Evolutionary conservation across 768 basidiomycete species (phyloP).

Genomic region (Trametes meyenii): DNA sequence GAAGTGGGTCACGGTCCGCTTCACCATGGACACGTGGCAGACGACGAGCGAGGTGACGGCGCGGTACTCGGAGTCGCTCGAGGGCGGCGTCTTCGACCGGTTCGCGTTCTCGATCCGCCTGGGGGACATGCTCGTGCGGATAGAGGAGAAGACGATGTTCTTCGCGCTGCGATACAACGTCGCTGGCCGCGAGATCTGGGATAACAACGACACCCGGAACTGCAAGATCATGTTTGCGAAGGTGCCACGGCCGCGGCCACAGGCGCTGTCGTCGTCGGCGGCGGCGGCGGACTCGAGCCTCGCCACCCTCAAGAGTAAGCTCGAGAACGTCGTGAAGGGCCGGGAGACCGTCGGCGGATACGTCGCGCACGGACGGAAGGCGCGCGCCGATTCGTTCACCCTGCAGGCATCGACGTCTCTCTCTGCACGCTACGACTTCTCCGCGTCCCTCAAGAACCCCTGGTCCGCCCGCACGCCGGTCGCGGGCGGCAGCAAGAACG

Average conservation of each 20-base stretch:
- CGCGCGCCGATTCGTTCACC: constrained; percentile 24
- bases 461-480: constrained; percentile 40
- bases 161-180: constrained; percentile 76
- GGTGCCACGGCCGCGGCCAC: constrained; percentile 26
- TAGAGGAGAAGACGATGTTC: constrained; percentile 83
- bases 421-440: constrained; percentile 63
- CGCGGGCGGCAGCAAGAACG: constrained; percentile 11
- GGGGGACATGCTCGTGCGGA: constrained; percentile 72
- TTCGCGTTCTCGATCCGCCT: constrained; percentile 80
- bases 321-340: constrained; percentile 63
- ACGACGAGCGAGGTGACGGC: constrained; percentile 93
- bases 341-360: constrained; percentile 33
- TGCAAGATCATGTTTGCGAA: constrained; percentile 74
- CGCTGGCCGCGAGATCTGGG: constrained; percentile 84
- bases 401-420: constrained; percentile 41
- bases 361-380: constrained; percentile 28
- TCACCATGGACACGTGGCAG: constrained; percentile 94
- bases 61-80: constrained; percentile 55
- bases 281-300: constrained; percentile 51
- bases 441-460: constrained; percentile 50
- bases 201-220: constrained; percentile 81
- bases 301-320: constrained; percentile 61
- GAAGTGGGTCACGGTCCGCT: constrained; percentile 86
- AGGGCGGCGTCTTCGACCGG: constrained; percentile 55
- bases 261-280: constrained; percentile 7